Base-by-base conservation (phyloP, 2,329 filamentous ascomycete species). In the Thyridium curvatum region DNA sequence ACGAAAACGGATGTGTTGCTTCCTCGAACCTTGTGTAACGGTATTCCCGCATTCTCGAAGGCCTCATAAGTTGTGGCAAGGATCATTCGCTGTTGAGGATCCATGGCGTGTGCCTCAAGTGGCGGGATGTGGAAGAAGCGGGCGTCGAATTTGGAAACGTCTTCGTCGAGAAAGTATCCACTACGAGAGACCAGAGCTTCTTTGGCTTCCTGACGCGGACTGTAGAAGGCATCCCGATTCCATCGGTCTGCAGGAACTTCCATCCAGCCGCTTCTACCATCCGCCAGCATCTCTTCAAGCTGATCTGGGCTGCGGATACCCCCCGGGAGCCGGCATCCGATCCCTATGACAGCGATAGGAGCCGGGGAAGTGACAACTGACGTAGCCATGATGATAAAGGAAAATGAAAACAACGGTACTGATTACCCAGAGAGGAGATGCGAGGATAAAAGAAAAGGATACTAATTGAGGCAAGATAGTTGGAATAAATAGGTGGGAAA, bases 81-180 rank as follows among this genome's bases (percentile, higher is more conserved):
- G 5, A 77, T 72, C 15, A 82, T 58, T 46, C 80, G 70, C 51
- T 81, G 78, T 64, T 80, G 79, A 1, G 80, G 80, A 53, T 84
- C 80, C 8, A 77, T 80, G 47, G 81, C 75, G 18, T 73, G 68
- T 32, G 80, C 80, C 56, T 84, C 80, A 46, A 74, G 70, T 12
- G 79, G 77, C 37, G 77, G 81, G 71, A 84, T 82, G 55, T 80
- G 80, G 70, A 84, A 84, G 62, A 84, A 83, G 2, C 72, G 65
- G 26, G 76, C 73, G 47, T 84, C 79, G 49, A 83, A 84, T 17
- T 28, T 26, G 8, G 60, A 56, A 17, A 69, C 53, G 40, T 74
- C 70, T n/a, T 60, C 59, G 34, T 66, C 60, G 42, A 76, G 53
- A 36, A 70, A 71, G 48, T 65, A 63, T 4, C 56, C 59, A 18